Conservation (phyloP, 2,329 filamentous ascomycete species). For the Aspergillus sp. region DNA sequence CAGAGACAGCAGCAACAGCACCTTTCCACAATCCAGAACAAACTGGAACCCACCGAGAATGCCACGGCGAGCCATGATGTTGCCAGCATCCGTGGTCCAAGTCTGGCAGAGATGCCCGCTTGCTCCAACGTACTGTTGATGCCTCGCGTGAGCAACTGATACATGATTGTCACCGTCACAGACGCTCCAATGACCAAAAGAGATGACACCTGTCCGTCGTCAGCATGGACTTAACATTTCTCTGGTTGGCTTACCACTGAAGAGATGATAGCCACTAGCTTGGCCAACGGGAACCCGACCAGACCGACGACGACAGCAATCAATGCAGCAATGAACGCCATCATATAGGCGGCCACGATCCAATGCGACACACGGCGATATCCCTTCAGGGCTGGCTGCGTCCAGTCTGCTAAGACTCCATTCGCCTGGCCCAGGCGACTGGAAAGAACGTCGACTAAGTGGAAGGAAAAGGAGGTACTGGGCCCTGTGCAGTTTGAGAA, state of each 20-base stretch:
- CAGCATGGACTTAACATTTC: conserved; percentile 2
- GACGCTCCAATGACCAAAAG: conserved; percentile 8
- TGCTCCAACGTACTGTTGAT: conserved; percentile 3
- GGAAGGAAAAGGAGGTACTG: too few species aligned
- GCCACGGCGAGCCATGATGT: conserved; percentile 8
- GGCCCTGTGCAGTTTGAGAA: too few species aligned
- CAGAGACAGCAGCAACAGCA: conserved; percentile 2
- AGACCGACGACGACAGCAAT: conserved; percentile 5
- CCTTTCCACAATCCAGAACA: conserved; percentile 9
- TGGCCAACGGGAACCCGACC: conserved; percentile 7
- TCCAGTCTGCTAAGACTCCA: neutral
- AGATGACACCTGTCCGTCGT: conserved; percentile 3
- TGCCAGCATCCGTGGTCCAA: conserved; percentile 8
- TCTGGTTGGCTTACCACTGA: conserved; percentile 4
- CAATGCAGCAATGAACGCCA: neutral
- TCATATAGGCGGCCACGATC: too few species aligned
- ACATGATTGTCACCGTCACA: conserved; percentile 8
- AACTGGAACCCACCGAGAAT: conserved; percentile 5
- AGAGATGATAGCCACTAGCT: conserved; percentile 4
- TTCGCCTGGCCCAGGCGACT: too few species aligned
- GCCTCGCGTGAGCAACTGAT: conserved; percentile 3
- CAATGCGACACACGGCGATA: too few species aligned
- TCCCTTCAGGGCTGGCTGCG: neutral
- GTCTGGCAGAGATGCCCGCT: conserved; percentile 4
- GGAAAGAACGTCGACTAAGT: too few species aligned